These are phyloP conservation scores for Chlamydomonas asymmetrica DNA, from an alignment of 139 green algal species.

Conservation along the genomic window DNA sequence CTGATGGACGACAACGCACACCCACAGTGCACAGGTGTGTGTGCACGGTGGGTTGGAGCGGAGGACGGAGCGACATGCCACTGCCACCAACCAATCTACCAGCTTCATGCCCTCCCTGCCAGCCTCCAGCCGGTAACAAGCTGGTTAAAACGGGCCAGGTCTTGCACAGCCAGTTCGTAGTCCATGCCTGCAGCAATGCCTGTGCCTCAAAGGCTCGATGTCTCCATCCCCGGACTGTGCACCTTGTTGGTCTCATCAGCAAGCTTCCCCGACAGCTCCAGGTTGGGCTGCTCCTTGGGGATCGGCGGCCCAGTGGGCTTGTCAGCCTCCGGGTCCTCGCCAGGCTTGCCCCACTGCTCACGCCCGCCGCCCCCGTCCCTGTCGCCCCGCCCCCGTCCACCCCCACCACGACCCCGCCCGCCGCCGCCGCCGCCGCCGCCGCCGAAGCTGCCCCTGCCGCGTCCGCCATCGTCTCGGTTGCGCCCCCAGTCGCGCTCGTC, in stretches of 20 bases:
- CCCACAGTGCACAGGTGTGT: no score
- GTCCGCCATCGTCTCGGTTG: background rate
- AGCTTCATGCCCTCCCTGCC: no score
- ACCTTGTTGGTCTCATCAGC: slow-evolving; percentile 86
- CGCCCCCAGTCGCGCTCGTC: background rate
- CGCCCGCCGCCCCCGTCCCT: background rate
- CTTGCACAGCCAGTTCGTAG: no score
- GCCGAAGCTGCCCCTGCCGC: background rate
- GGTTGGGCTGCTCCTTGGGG: slow-evolving; percentile 57
- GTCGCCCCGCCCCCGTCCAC: background rate
- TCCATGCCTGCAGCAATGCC: no score
- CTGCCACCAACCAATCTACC: no score
- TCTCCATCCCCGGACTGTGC: no score
- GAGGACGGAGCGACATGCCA: no score
- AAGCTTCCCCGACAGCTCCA: slow-evolving; percentile 84
- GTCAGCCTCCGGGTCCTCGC: slow-evolving; percentile 17
- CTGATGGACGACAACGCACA: no score
- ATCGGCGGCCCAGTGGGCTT: slow-evolving; percentile 8
- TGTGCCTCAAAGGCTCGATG: no score
- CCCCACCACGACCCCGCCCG: background rate
- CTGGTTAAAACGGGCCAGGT: no score
- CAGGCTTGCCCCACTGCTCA: background rate
- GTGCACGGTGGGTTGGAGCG: no score
- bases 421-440: background rate
- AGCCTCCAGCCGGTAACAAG: no score